These are phyloP conservation scores for Suhomyces wounanorum DNA, from an alignment of 1,139 yeast genomes.

Conservation along the genomic window DNA sequence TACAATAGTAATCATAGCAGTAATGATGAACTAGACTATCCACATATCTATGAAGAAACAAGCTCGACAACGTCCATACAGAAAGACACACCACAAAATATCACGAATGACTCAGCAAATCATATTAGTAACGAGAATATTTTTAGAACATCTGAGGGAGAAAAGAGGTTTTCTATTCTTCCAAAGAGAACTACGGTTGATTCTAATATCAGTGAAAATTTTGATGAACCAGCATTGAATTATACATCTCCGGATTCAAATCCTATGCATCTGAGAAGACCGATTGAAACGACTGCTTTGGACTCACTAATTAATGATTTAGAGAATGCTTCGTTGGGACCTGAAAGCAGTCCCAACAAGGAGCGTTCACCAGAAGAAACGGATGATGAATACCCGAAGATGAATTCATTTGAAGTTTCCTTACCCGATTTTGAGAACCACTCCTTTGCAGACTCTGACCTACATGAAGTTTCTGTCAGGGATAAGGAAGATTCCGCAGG, in stretches of 20 bases:
- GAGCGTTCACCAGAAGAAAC: conserved; percentile 3
- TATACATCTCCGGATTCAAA: conserved; percentile 1
- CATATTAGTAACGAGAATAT: background rate
- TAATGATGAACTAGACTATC: conserved; percentile 15
- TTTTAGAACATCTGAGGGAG: background rate
- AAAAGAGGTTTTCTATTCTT: background rate
- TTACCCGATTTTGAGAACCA: conserved; percentile 33
- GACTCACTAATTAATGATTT: conserved; percentile 43
- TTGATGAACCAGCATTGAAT: conserved; percentile 6
- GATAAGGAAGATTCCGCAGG: conserved; percentile 15
- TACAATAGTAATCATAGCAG: conserved; percentile 29
- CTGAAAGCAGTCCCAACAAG: conserved; percentile 11
- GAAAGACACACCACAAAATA: background rate
- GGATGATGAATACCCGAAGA: conserved; percentile 18
- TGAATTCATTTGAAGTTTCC: conserved; percentile 27
- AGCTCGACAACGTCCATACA: background rate
- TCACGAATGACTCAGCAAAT: background rate
- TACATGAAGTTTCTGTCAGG: background rate
- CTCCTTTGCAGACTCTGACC: conserved; percentile 12
- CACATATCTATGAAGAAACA: background rate
- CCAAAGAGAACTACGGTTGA: background rate
- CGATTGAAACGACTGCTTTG: conserved; percentile 27
- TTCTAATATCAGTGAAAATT: background rate
- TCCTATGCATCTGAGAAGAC: conserved; percentile 2
- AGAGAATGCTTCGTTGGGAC: conserved; percentile 25